Percentiles rank a stretch among this genome's conserved stretches.
These are phyloP conservation scores for Magnaporthales sp. DNA, from an alignment of 2,329 filamentous ascomycete genomes.

Conservation along the genomic window DNA sequence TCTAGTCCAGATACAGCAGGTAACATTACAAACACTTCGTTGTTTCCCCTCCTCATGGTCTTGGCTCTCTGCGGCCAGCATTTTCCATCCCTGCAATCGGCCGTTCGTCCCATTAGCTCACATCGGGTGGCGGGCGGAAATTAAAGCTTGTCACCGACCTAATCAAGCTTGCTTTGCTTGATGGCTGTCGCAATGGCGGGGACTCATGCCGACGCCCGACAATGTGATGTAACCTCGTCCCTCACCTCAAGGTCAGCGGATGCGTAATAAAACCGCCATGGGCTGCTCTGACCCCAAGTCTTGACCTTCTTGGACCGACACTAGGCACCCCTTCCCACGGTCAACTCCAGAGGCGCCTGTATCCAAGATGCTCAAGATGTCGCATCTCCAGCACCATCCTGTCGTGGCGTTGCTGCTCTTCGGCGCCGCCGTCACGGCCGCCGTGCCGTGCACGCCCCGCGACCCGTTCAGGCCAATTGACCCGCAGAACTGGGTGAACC, in stretches of 20 bases:
- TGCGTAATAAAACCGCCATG: not conserved
- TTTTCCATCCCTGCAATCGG: not conserved
- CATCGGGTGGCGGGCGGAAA: not conserved
- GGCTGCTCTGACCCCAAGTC: not conserved
- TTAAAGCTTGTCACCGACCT: not conserved
- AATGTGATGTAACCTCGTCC: not conserved
- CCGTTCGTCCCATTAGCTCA: not conserved
- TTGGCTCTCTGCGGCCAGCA: not conserved
- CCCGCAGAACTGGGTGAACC: conserved; percentile 42
- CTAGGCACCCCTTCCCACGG: not conserved
- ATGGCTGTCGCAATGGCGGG: not conserved
- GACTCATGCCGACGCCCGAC: not conserved
- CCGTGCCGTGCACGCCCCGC: conserved; percentile 3
- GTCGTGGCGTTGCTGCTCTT: conserved; percentile 1
- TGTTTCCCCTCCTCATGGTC: not conserved
- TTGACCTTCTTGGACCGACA: not conserved
- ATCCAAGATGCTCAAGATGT: not conserved
- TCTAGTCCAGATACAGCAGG: not conserved
- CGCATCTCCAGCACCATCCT: not conserved
- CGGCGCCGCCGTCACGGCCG: not conserved
- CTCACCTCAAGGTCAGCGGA: not conserved
- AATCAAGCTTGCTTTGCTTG: not conserved
- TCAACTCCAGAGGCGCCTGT: not conserved
- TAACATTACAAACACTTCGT: not conserved
- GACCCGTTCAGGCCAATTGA: conserved; percentile 41